phyloP scores from a whole-genome alignment of 148 eudicot species.

The Chenopodium berlandieri region DNA sequence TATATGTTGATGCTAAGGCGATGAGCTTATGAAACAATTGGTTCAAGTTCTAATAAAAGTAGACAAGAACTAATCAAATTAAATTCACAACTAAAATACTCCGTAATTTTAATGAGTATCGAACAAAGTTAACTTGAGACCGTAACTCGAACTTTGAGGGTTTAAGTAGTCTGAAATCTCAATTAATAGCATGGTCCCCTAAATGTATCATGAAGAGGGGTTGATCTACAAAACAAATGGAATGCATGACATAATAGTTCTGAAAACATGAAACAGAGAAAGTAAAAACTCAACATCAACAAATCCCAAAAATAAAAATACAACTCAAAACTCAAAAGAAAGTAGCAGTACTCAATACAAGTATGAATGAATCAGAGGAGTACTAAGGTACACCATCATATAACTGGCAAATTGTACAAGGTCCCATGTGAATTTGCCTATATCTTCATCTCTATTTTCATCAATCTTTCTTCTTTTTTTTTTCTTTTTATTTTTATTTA shows the following conservation, averaged over 20 bases:
- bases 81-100: too few species aligned
- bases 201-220: neutral
- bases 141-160: neutral
- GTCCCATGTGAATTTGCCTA: slow-evolving; percentile 25
- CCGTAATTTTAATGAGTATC: too few species aligned
- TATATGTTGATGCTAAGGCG: too few species aligned
- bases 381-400: neutral
- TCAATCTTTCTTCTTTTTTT: neutral
- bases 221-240: neutral
- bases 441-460: neutral
- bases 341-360: too few species aligned
- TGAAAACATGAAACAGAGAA: neutral
- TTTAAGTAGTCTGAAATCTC: neutral
- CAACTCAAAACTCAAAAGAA: neutral
- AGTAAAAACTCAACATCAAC: neutral
- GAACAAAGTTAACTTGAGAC: too few species aligned
- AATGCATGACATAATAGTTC: neutral
- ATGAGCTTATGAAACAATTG: too few species aligned
- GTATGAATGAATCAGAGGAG: neutral
- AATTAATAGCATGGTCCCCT: neutral
- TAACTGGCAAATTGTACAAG: slow-evolving; percentile 22
- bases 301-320: neutral
- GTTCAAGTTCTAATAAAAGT: too few species aligned
- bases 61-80: too few species aligned
- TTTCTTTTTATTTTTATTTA: too few species aligned